Base-by-base conservation (phyloP, 345 rosid genomes). In the Linum usitatissimum region DNA sequence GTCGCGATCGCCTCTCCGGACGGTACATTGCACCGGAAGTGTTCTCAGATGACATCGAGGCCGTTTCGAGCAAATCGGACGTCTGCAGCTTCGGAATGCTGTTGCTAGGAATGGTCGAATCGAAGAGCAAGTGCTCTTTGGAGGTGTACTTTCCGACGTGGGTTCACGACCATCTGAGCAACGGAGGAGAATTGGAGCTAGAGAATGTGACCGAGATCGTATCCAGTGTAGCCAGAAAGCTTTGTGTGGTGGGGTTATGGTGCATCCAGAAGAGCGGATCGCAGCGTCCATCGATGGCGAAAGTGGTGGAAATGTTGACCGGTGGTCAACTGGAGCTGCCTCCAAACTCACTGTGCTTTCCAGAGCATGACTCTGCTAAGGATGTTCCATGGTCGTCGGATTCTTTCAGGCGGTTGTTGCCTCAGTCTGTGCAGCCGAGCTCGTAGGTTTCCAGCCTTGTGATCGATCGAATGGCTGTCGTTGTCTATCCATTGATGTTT, bases 251-350 rank as follows among this genome's bases (percentile, higher is more conserved):
- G 60, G 81, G 84, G 51, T 49, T 75, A 42, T 73, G 78, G 75
- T 77, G 81, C 67, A 77, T 74, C 60, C 76, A 77, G 53, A 64
- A 68, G 63, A 38, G 36, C 18, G 49, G 75, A 53, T 39, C 59
- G 1, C 70, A 80, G 30, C 80, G 81, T 12, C 80, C 80, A 4
- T 61, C 67, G 10, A 80, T 77, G 71, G 48, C 69, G 55, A 62
- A 59, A 63, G 80, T 77, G 30, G 59, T 77, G 36, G 76, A 75
- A 51, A 75, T 75, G 80, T 67, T 80, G 51, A 34, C 8, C 6
- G 66, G 64, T 61, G 69, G 69, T 30, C 59, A 63, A 19, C 62
- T 80, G 60, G 65, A 66, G 62, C 55, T 73, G 71, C 80, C 81
- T 61, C 64, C 71, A 10, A 73, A 54, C 28, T 69, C 78, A 28